Percentiles rank a stretch among this genome's conserved stretches.
Conservation (phyloP, 192 early-diverging fungal genomes). For the Dispira simplex region DNA sequence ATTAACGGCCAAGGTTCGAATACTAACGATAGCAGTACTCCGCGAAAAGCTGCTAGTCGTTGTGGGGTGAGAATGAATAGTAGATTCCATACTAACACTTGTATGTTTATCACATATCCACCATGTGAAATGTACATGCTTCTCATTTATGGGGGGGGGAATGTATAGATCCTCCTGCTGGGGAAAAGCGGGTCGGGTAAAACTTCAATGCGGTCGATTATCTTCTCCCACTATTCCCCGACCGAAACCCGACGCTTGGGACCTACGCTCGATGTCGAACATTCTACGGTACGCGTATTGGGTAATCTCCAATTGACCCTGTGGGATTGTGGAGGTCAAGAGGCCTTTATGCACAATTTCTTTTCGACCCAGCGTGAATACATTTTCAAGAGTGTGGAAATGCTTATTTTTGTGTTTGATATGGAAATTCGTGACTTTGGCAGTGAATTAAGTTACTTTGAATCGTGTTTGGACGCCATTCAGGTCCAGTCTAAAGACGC, state of each 20-base stretch:
- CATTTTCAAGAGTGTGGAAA: conserved; percentile 96
- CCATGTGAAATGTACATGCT: no score
- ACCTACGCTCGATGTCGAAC: conserved; percentile 96
- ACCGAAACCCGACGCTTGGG: conserved; percentile 87
- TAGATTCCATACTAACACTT: no score
- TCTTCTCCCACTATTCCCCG: conserved; percentile 96
- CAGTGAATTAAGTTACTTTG: conserved; percentile 83
- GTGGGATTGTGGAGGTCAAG: conserved; percentile 93
- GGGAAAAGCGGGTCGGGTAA: conserved; percentile 94
- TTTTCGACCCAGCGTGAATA: conserved; percentile 82
- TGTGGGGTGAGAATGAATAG: no score
- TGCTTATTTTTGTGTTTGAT: conserved; percentile 99
- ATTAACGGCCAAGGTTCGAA: no score
- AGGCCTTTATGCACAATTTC: conserved; percentile 97
- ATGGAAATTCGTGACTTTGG: conserved; percentile 82
- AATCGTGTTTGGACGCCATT: conserved; percentile 75
- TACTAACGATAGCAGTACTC: no score
- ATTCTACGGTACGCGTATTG: conserved; percentile 88
- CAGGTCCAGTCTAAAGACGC: conserved; percentile 69
- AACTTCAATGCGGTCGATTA: conserved; percentile 97
- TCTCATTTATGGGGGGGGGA: neutral
- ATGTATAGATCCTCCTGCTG: conserved; percentile 97
- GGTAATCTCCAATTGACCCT: conserved; percentile 93
- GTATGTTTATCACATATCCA: no score
- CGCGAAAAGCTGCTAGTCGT: no score